A percentile compares a stretch with the other conserved stretches of the same genome.
phyloP scores from a whole-genome alignment of 1,284 basidiomycete genomes.

The Phaffia rhodozyma region DNA sequence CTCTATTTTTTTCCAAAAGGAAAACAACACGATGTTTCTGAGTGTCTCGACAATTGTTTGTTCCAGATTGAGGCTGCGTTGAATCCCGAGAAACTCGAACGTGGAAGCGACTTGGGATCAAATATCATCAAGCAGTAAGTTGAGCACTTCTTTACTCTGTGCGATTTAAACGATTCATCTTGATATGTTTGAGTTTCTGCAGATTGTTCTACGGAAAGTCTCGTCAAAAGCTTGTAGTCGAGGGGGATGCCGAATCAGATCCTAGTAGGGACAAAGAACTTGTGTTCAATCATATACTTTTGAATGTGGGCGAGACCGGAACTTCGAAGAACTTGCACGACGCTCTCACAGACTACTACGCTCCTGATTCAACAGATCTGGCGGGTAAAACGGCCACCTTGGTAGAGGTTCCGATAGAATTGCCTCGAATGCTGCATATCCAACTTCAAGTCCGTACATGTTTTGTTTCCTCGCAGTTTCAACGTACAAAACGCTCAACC shows the following conservation, averaged over 20 bases:
- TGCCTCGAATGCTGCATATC: constrained; percentile 85
- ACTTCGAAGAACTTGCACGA: constrained; percentile 72
- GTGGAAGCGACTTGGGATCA: constrained; percentile 38
- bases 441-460: constrained; percentile 63
- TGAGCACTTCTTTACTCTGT: neutral
- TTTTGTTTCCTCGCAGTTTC: neutral
- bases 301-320: constrained; percentile 66
- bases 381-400: constrained; percentile 76
- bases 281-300: constrained; percentile 82
- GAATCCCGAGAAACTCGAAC: constrained; percentile 43
- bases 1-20: constrained; percentile 39
- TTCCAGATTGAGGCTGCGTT: constrained; percentile 94
- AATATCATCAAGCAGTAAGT: constrained; percentile 68
- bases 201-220: constrained; percentile 83
- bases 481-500: neutral
- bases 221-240: constrained; percentile 55
- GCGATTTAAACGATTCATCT: neutral
- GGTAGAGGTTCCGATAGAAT: constrained; percentile 72
- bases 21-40: constrained; percentile 95
- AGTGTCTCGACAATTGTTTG: constrained; percentile 98
- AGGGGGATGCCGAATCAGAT: constrained; percentile 26
- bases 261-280: constrained; percentile 49
- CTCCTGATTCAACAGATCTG: constrained; percentile 70
- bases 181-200: neutral
- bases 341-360: constrained; percentile 82